Evolutionary conservation across 768 basidiomycete species (phyloP).

Genomic region (Imleria badia): DNA sequence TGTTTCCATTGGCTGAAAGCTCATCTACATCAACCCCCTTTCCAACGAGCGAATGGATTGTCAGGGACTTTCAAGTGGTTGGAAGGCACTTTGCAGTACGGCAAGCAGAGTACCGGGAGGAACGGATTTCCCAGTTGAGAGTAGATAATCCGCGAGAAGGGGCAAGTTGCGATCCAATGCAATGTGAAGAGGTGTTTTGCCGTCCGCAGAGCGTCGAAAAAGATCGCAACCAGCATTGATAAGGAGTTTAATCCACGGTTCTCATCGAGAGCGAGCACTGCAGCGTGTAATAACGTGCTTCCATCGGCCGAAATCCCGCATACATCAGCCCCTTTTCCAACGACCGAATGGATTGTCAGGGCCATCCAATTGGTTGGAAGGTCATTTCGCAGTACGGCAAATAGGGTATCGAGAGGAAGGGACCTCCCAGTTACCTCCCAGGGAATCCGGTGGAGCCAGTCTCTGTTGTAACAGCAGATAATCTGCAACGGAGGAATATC

Average conservation of each 20-base stretch:
- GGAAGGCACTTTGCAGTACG: no score
- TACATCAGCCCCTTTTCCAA: not conserved
- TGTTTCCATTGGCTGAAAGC: no score
- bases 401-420: not conserved
- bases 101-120: not conserved
- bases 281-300: not conserved
- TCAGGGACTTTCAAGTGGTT: no score
- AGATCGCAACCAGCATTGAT: no score
- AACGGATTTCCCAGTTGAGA: not conserved
- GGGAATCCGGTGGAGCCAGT: not conserved
- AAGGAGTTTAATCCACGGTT: no score
- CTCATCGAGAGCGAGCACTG: no score
- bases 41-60: no score
- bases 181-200: no score
- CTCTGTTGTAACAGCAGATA: not conserved
- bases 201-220: no score
- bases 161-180: no score
- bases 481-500: not conserved
- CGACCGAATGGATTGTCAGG: not conserved
- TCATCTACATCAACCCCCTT: no score
- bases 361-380: not conserved
- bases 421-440: no score
- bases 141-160: not conserved
- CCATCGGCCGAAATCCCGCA: not conserved
- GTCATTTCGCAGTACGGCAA: not conserved